Evolutionary conservation across 148 eudicot genomes (phyloP), one percentile per base, ranked within the genome.

Genomic region (Nyssa sinensis): DNA sequence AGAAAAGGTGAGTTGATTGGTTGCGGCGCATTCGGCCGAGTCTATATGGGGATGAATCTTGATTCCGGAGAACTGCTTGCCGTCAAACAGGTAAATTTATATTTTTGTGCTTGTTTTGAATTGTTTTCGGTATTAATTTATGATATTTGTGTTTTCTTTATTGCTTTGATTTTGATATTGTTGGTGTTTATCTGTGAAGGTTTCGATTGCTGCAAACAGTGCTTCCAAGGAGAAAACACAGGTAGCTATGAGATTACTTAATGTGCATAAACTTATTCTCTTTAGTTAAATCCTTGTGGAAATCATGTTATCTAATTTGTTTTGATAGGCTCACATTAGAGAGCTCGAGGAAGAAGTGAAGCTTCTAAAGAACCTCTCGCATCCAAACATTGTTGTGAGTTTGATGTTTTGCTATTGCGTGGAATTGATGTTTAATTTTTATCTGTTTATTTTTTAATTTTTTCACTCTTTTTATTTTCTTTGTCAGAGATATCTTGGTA

Each of bases 291-390:
- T 49, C 21, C 3, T 17, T 49, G 57, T 19, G 1, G 57, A 49
- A 49, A 13, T 14, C 57, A 13, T 19, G 7, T 5, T 19, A 21
- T n/a, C 17, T 55, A 13, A 6, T 4, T 51, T 3, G 11, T 24
- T 21, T n/a, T 53, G 61, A 49, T 77, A 94, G 98, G 92, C 91
- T 76, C 95, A 94, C 74, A 81, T 94, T 65, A 80, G 80, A 82
- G 98, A 94, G 86, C 90, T 94, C 66, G 98, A 94, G 78, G 91
- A 94, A 82, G 98, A 94, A 89, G 98, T 94, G 75, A 87, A 92
- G 83, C 89, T 94, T 62, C 79, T 94, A 59, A 92, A 90, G 82
- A 94, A 92, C 77, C 87, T 94, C 7, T 92, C 96, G 24, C 98
- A 94, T 80, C 87, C 94, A 32, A 94, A 94, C 76, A 92, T 94